Evolutionary conservation across 176 grass and related monocot species (phyloP), one percentile per base, ranked within the genome.

Genomic region (Microstegium vimineum): DNA sequence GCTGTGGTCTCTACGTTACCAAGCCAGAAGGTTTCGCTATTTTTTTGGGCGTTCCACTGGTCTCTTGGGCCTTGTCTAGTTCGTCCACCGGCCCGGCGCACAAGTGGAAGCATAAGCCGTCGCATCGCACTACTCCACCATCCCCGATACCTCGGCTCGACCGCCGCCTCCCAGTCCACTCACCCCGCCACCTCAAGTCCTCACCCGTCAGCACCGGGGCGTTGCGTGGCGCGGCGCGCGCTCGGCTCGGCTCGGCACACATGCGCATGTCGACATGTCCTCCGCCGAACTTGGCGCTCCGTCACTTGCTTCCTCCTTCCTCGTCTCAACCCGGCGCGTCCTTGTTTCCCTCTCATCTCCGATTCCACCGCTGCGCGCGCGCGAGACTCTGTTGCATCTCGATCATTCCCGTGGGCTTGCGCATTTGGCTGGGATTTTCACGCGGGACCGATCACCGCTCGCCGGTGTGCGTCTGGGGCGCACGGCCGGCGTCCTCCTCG

Each of bases 231-330:
- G 59, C 51, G 74, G 74, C 51, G 70, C 51, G 74, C 74, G 64
- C 74, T 45, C 61, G 32, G 46, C 74, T 45, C 61, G 32, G 46
- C 15, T 47, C 60, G n/a, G 62, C 38, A 17, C 42, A 2, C 38
- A 36, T 18, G 70, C 41, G 59, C 81, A 25, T 51, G 47, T 25
- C 54, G 66, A 17, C 83, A 73, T 52, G 80, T 16, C 62, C 74
- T 18, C 35, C 87, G 57, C 77, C 87, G 74, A 72, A n/a, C 34
- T 82, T 77, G 77, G 64, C 87, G 83, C 88, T 86, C 88, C 83
- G 42, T 66, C 88, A 41, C 79, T 73, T 72, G 78, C 59, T 78
- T 35, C 45, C 3, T 63, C 28, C 60, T 13, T 4, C 17, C 7
- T 16, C n/a, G 54, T 30, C 64, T 57, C 41, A 10, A 5, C 37